Evolutionary conservation across 2,329 filamentous ascomycete genomes (phyloP), one percentile per base, ranked within the genome.

Genomic region (Cladosporium sp.): DNA sequence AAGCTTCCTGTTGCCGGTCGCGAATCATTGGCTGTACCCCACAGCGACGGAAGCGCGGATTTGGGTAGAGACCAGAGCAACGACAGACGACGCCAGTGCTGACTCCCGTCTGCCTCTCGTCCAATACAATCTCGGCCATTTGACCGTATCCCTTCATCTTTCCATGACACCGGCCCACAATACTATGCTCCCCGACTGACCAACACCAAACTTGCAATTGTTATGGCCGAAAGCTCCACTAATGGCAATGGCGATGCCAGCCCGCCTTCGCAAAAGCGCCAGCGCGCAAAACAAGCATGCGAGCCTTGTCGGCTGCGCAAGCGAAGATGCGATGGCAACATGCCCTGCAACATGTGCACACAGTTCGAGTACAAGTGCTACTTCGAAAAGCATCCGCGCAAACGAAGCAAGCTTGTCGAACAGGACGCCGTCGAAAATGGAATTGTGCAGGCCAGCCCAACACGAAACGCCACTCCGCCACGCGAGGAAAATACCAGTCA

Each of bases 221-320:
- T 20, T 7, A 48, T 48, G 45, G 45, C 45, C 2, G 45, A 48
- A 22, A 27, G 17, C 2, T 48, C 45, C 11, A 48, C 45, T 8
- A 48, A 48, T 18, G 45, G 45, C 18, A 48, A 24, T 20, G 45
- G 45, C 27, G 45, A 48, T 7, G 30, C 15, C 17, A 51, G 48
- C 19, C 57, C 47, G 15, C 54, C 43, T 17, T 45, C 55, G n/a
- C 60, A 61, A 39, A 66, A 66, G 55, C 59, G 64, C 3, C 63
- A 64, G 51, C 56, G 64, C 24, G 64, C 64, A 11, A 65, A 65
- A 40, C 64, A 65, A 47, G 65, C 65, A 7, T 68, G 65, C 56
- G 67, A 74, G 51, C 73, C 76, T 15, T 82, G 79, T 51, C 72
- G 79, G 30, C 70, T 79, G 11, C 73, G 78, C 43, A 82, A 82